Percentiles rank a stretch among this genome's conserved stretches.
Evolutionary conservation across 129 eudicot genomes (phyloP).

Genomic region (Daucus carota): DH1_v3.0 NC_030382.2:52644501-52645000

Average conservation of each 20-base stretch:
- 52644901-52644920: neutral
- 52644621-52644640: neutral
- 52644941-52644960: neutral
- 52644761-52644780: too few relatives aligned
- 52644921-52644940: neutral
- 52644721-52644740: too few relatives aligned
- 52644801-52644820: too few relatives aligned
- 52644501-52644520: neutral
- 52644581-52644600: neutral
- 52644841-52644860: neutral
- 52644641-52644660: neutral
- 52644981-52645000: neutral
- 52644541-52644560: neutral
- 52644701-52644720: too few relatives aligned
- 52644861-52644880: neutral
- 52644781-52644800: too few relatives aligned
- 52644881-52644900: neutral
- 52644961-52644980: neutral
- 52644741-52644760: too few relatives aligned
- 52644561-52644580: neutral
- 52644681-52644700: too few relatives aligned
- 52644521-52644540: neutral
- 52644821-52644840: neutral
- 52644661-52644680: neutral
- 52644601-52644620: neutral